Evolutionary conservation across 208 protist species (phyloP).

Genomic region (Trypanosoma caninum): DNA sequence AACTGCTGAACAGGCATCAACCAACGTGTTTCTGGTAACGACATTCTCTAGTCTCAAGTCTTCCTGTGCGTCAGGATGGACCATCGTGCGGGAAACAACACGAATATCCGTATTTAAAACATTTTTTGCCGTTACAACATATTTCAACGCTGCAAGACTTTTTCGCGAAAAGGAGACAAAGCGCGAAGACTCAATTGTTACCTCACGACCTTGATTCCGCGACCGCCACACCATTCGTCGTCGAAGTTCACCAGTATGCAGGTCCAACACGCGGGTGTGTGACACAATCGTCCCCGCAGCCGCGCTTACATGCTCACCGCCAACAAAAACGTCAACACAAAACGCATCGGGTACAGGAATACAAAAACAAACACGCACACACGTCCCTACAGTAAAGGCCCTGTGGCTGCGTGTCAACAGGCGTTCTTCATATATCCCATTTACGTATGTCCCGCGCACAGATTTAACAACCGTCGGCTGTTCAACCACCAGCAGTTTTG

Average conservation of each 20-base stretch:
- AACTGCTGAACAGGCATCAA: conserved; percentile 66
- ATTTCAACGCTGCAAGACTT: conserved; percentile 65
- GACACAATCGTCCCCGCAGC: conserved; percentile 49
- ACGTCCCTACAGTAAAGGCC: conserved; percentile 33
- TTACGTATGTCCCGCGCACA: conserved; percentile 50
- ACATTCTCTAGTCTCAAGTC: conserved; percentile 69
- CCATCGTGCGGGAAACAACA: conserved; percentile 64
- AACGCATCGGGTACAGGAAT: conserved; percentile 78
- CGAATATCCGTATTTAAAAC: conserved; percentile 84
- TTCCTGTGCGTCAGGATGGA: conserved; percentile 24
- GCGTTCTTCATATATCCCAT: conserved; percentile 72
- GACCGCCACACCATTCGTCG: conserved; percentile 79
- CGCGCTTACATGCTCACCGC: conserved; percentile 72
- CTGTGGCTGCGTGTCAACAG: conserved; percentile 30
- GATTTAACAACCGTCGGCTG: conserved; percentile 1
- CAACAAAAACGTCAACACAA: conserved; percentile 80
- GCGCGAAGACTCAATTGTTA: conserved; percentile 74
- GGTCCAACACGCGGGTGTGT: conserved; percentile 61
- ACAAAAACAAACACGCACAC: conserved; percentile 55
- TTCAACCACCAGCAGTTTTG: conserved; percentile 3
- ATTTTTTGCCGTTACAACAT: conserved; percentile 74
- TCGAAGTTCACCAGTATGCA: conserved; percentile 70
- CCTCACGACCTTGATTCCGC: conserved; percentile 48
- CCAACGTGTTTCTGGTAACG: conserved; percentile 45
- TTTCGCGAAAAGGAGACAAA: conserved; percentile 61